These are phyloP conservation scores for Eragrostis curvula DNA, from an alignment of 176 grass and related monocot genomes.

Conservation along the genomic window DNA sequence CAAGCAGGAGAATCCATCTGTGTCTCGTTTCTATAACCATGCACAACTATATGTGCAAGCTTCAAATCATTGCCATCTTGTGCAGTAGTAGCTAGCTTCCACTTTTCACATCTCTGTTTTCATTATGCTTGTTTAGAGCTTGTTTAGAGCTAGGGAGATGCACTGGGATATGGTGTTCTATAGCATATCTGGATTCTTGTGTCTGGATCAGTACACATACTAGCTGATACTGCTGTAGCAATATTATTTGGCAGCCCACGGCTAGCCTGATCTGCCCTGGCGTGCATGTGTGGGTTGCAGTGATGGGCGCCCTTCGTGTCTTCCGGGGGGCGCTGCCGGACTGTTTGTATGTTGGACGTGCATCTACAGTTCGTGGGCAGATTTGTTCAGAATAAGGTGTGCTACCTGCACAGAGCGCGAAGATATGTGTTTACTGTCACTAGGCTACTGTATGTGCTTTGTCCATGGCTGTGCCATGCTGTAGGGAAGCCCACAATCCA, in stretches of 20 bases:
- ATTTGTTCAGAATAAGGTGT: slow-evolving; percentile 31
- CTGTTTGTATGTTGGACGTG: slow-evolving; percentile 30
- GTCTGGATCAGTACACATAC: background rate
- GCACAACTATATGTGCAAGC: slow-evolving; percentile 8
- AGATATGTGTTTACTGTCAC: slow-evolving; percentile 25
- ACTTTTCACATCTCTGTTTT: slow-evolving; percentile 13
- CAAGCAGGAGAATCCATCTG: slow-evolving; percentile 27
- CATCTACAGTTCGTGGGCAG: slow-evolving; percentile 34
- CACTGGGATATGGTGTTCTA: slow-evolving; percentile 26
- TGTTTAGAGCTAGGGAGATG: slow-evolving; percentile 11
- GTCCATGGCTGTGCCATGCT: slow-evolving; percentile 20
- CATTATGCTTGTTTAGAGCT: background rate
- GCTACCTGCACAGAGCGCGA: background rate
- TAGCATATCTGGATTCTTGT: slow-evolving; percentile 8
- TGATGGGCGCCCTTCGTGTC: slow-evolving; percentile 31
- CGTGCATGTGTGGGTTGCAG: background rate
- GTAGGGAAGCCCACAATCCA: background rate
- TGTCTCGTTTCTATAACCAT: slow-evolving; percentile 5
- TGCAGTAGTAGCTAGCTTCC: background rate
- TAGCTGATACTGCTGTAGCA: background rate
- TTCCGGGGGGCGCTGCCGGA: slow-evolving; percentile 33
- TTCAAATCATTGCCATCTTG: slow-evolving; percentile 27
- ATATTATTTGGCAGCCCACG: background rate
- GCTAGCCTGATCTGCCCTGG: background rate
- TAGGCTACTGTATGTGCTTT: background rate